Conservation (phyloP, 495 filamentous ascomycete genomes). For the Aspergillus nanangensis region DNA sequence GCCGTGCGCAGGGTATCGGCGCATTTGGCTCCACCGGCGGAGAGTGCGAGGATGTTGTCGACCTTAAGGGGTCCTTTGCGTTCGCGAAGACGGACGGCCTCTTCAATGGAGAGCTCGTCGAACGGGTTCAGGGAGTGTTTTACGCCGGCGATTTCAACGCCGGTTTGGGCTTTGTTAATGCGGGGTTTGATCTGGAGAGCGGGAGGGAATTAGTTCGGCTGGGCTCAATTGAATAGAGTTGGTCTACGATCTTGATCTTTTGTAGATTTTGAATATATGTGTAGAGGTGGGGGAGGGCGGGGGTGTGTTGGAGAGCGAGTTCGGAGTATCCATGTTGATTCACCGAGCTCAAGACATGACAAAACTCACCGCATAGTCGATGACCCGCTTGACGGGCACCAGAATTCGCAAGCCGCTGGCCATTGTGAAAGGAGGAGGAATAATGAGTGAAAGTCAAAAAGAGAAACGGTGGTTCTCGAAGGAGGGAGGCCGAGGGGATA, state of each 20-base stretch:
- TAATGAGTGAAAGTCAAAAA: neutral
- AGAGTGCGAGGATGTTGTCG: slow-evolving; percentile 84
- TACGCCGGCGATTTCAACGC: slow-evolving; percentile 83
- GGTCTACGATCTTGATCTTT: no score
- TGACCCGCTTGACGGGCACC: slow-evolving; percentile 95
- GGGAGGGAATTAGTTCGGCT: neutral
- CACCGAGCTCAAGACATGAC: neutral
- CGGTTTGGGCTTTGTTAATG: slow-evolving; percentile 93
- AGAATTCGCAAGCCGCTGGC: slow-evolving; percentile 78
- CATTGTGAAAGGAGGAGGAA: slow-evolving; percentile 47
- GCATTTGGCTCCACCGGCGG: slow-evolving; percentile 81
- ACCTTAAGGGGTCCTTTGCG: slow-evolving; percentile 58
- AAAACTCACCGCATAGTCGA: slow-evolving; percentile 90
- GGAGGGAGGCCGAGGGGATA: slow-evolving; percentile 2
- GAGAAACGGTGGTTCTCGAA: neutral
- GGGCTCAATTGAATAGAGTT: no score
- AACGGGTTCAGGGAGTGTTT: slow-evolving; percentile 99
- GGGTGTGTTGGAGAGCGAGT: no score
- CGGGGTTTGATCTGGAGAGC: slow-evolving; percentile 90
- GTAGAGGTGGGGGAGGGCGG: no score
- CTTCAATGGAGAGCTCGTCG: slow-evolving; percentile 96
- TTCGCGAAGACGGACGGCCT: slow-evolving; percentile 89
- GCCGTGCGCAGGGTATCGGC: slow-evolving; percentile 86
- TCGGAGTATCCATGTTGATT: no score
- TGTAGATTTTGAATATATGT: neutral